Base-by-base conservation (phyloP, 306 rosid genomes). In the Quercus agrifolia region DNA sequence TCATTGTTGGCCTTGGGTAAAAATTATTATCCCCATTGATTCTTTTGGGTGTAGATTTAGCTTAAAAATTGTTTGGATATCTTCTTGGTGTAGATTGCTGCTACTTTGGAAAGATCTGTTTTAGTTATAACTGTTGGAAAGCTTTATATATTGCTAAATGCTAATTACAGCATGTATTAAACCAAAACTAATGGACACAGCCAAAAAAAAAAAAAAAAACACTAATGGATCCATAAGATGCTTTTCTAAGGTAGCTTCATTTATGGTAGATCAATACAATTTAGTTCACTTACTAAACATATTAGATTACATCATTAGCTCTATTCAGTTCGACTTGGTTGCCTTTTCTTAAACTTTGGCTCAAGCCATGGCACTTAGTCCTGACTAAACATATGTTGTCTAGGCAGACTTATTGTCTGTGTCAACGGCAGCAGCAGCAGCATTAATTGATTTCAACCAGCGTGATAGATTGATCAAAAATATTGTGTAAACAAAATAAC, bases 401-500 rank as follows among this genome's bases (percentile, higher is more conserved):
- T 44, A 55, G 21, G 77, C 52, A 21, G 71, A 54, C 31, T 14
- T 78, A 30, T 76, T 51, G 31, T 85, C 75, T 4, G 59, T 41
- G 46, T 41, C 46, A 41, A 7, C 46, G 46, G 46, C 13, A 20
- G 74, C 67, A 14, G 38, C 35, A 54, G 76, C 80, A 35, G 70
- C 70, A 70, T 70, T 35, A 21, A 75, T 77, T 5, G 86, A 69
- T 12, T 69, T 79, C 46, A 87, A 78, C 88, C 88, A 80, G n/a
- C 87, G 81, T 41, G 89, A 85, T 10, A 78, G 70, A 58, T 81
- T 80, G 41, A 83, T 76, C 77, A 85, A 44, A 62, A 88, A 85
- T 23, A 56, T 80, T 1, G 87, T 85, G 79, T 88, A 85, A 28
- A 79, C 84, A 20, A 88, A 88, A 30, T 86, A 88, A 85, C 91